Evolutionary conservation across 768 basidiomycete genomes (phyloP), one percentile per base, ranked within the genome.

Genomic region (Boletales sp.): DNA sequence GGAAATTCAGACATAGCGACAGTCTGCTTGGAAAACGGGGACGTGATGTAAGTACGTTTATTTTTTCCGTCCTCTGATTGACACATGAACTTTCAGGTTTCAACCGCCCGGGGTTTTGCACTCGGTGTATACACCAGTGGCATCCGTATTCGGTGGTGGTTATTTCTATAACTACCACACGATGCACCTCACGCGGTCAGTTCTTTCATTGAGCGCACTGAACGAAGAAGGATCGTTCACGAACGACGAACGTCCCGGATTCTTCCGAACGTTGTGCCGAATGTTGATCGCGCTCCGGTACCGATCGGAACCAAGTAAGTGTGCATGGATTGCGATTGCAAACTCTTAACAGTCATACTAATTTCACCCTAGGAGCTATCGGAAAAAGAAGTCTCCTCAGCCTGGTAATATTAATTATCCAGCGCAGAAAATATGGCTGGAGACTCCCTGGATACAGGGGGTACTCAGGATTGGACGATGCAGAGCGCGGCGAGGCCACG

Each of bases 111-210:
- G n/a, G n/a, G n/a, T n/a, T n/a, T n/a, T n/a, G n/a, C n/a, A n/a
- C n/a, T n/a, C n/a, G n/a, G 39, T 54, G 14, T 50, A 45, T 4
- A 51, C 48, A 1, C 47, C 36, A 0, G 21, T 48, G 4, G 29
- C 34, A 1, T 29, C 44, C 0, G 27, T 50, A 1, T 49, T 54
- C 36, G 45, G 2, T 1, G 32, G 52, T 0, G 44, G 40, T 0
- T 50, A 47, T 2, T 56, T 56, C 8, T 56, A 46, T 19, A 43
- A 36, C 10, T 50, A 49, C 3, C 12, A 53, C 0, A 53, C 18
- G 0, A 54, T 56, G 40, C 55, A 56, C 12, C 27, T 48, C 0
- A 53, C 43, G 0, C 12, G 31, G 0, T 19, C 12, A 0, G 41
- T n/a, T 7, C 21, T 47, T 0, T 62, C 1, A 37, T 15, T 37